phyloP scores from a whole-genome alignment of 164 flowering plant genomes.

The Brasenia schreberi region DNA sequence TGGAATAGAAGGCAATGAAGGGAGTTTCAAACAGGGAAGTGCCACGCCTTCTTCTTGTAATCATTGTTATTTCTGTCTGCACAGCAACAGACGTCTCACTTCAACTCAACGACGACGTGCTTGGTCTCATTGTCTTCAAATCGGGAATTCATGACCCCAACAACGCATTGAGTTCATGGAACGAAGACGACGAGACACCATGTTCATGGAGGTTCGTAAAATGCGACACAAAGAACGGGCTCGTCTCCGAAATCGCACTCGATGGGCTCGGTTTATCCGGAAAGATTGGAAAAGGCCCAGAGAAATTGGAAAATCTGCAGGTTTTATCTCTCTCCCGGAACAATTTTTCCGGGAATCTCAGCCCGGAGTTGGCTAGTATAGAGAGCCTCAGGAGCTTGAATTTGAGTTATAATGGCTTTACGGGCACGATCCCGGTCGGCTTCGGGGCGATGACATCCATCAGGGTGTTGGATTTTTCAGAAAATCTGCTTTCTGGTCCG shows the following conservation, averaged over 20 bases:
- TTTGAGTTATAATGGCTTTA: conserved; percentile 45
- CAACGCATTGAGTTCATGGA: conserved; percentile 52
- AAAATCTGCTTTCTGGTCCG: conserved; percentile 49
- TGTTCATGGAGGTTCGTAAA: conserved; percentile 59
- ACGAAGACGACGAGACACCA: conserved; percentile 63
- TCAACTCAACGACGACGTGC: conserved; percentile 64
- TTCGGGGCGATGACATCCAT: conserved; percentile 19
- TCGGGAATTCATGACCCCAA: conserved; percentile 46
- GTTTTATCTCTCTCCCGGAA: conserved; percentile 44
- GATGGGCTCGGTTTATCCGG: conserved; percentile 57
- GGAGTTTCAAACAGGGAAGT: background rate
- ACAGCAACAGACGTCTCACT: conserved; percentile 10
- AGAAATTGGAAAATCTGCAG: conserved; percentile 36
- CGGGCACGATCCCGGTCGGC: conserved; percentile 36
- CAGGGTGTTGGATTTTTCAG: conserved; percentile 49
- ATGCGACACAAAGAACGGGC: conserved; percentile 40
- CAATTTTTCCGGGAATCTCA: conserved; percentile 43
- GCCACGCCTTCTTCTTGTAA: background rate
- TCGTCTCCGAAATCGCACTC: conserved; percentile 40
- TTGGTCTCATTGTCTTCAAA: conserved; percentile 86
- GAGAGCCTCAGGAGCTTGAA: conserved; percentile 31
- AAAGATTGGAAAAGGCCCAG: conserved; percentile 54
- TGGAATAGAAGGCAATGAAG: background rate
- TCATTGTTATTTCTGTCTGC: background rate
- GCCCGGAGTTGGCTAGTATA: conserved; percentile 22